A percentile compares a stretch with the other conserved stretches of the same genome.
phyloP scores from a whole-genome alignment of 2,329 filamentous ascomycete genomes.

The Cercospora nicotianae region DNA sequence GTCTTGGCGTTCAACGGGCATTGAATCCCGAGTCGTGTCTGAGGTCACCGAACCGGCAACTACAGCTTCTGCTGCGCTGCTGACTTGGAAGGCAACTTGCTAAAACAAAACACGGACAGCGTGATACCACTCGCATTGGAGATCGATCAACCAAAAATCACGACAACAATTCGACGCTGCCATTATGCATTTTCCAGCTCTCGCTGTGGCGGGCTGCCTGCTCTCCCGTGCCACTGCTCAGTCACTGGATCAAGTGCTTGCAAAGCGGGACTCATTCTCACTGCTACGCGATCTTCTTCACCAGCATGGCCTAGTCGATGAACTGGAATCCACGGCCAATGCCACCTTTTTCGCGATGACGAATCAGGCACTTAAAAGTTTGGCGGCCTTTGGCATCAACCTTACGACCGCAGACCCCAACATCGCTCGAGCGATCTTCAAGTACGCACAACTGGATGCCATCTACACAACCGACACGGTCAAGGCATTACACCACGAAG shows the following conservation, averaged over 20 bases:
- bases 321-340: conserved; percentile 15
- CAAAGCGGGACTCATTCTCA: conserved; percentile 15
- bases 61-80: background rate
- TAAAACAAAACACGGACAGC: background rate
- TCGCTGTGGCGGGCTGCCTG: background rate
- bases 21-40: conserved; percentile 2
- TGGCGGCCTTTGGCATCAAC: conserved; percentile 24
- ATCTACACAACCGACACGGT: conserved; percentile 14
- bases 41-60: conserved; percentile 2
- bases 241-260: conserved; percentile 6
- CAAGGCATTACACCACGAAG: background rate
- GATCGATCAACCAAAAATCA: background rate
- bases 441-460: conserved; percentile 23
- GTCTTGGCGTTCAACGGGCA: conserved; percentile 3
- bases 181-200: background rate
- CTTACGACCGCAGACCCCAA: conserved; percentile 22
- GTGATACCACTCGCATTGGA: background rate
- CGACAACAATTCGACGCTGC: background rate
- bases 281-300: conserved; percentile 22
- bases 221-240: background rate
- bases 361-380: conserved; percentile 13
- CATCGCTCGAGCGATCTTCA: conserved; percentile 23
- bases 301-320: conserved; percentile 17
- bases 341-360: conserved; percentile 24
- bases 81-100: background rate